Conservation (phyloP, 2,329 filamentous ascomycete genomes). For the Colletotrichum sp. region DNA sequence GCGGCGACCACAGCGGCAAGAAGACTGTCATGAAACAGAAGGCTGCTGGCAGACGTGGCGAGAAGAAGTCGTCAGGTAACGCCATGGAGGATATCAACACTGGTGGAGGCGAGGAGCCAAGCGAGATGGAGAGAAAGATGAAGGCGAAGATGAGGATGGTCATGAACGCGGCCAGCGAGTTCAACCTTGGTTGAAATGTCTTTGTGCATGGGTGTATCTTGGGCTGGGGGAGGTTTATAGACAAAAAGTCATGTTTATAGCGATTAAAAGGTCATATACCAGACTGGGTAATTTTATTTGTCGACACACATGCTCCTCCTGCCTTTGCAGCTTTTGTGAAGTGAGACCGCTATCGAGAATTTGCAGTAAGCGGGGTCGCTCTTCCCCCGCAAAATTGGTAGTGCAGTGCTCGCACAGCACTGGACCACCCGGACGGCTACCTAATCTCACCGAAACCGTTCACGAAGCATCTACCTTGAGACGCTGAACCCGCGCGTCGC, state of each 20-base stretch:
- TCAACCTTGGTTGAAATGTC: slow-evolving; percentile 65
- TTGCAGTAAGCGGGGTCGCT: neutral
- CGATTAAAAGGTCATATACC: slow-evolving; percentile 15
- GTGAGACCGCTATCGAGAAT: neutral
- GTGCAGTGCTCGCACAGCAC: neutral
- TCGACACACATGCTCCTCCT: neutral
- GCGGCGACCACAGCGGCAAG: slow-evolving; percentile 54
- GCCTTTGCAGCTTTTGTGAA: neutral
- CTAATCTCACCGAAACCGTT: neutral
- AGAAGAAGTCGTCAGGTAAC: slow-evolving; percentile 22
- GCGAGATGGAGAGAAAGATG: slow-evolving; percentile 66
- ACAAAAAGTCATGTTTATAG: slow-evolving; percentile 10
- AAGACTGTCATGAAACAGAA: slow-evolving; percentile 39
- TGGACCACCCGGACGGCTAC: neutral
- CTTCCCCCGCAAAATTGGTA: neutral
- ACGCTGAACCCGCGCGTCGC: neutral
- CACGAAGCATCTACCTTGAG: neutral
- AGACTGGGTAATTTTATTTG: slow-evolving; percentile 1
- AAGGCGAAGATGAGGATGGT: slow-evolving; percentile 65
- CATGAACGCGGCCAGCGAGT: slow-evolving; percentile 66
- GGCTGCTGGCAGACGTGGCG: slow-evolving; percentile 23
- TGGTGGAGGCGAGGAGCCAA: slow-evolving; percentile 35
- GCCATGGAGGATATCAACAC: slow-evolving; percentile 31
- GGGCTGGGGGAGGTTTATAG: slow-evolving; percentile 3
- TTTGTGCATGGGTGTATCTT: neutral